Conservation (phyloP, 2,329 filamentous ascomycete species). For the Aspergillus puulaauensis region DNA sequence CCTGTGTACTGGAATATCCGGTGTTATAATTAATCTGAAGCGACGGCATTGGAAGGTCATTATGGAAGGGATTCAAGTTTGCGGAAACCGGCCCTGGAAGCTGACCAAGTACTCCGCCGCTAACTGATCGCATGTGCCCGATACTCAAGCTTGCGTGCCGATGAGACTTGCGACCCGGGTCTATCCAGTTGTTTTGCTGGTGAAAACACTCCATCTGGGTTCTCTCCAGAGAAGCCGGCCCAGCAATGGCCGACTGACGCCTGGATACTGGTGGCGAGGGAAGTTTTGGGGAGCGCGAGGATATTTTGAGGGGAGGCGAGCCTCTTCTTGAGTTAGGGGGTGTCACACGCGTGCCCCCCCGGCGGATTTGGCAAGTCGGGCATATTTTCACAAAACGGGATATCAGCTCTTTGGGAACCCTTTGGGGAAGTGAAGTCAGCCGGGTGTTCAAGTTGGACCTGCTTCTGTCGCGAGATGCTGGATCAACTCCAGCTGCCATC, state of each 20-base stretch:
- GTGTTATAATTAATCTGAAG: constrained; percentile 30
- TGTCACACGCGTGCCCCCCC: constrained; percentile 42
- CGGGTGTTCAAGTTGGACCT: background rate
- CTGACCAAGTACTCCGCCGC: constrained; percentile 19
- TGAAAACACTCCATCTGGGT: constrained; percentile 31
- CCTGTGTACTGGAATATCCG: constrained; percentile 28
- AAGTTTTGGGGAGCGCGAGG: constrained; percentile 35
- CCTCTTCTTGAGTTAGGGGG: constrained; percentile 41
- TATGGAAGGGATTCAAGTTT: constrained; percentile 30
- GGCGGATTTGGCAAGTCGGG: constrained; percentile 49
- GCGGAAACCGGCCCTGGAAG: constrained; percentile 27
- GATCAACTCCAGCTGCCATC: background rate
- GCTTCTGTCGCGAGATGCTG: background rate
- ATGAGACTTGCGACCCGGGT: constrained; percentile 25
- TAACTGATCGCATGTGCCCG: constrained; percentile 23
- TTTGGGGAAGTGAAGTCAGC: constrained; percentile 18
- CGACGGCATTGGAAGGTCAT: constrained; percentile 28
- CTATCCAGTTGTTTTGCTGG: constrained; percentile 31
- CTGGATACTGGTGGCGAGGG: constrained; percentile 38
- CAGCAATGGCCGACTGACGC: constrained; percentile 35
- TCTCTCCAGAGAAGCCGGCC: constrained; percentile 25
- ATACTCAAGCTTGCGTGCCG: constrained; percentile 17
- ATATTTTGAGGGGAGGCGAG: constrained; percentile 37
- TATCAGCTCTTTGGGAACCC: constrained; percentile 54
- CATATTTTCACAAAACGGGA: constrained; percentile 53